These are phyloP conservation scores for Verticillium nubilum DNA, from an alignment of 2,329 filamentous ascomycete species.

Conservation along the genomic window DNA sequence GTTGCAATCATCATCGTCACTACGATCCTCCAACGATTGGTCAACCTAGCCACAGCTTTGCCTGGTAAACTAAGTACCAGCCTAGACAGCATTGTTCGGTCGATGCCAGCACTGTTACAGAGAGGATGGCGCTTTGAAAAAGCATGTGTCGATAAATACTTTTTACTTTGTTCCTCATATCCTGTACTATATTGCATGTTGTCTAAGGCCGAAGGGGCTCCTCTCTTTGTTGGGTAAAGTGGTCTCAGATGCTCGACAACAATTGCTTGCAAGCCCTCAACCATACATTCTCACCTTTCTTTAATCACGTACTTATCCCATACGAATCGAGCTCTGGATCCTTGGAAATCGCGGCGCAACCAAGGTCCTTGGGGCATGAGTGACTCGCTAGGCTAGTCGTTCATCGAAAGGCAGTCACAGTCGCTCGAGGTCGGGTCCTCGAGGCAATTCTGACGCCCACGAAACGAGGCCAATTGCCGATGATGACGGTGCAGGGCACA, in stretches of 20 bases:
- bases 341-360: background rate
- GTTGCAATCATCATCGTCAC: no score
- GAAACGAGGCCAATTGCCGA: background rate
- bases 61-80: background rate
- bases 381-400: background rate
- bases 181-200: background rate
- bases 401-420: background rate
- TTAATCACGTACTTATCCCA: background rate
- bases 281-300: background rate
- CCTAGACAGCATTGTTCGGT: background rate
- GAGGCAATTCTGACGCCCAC: background rate
- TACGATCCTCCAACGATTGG: no score
- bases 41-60: no score
- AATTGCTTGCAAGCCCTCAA: background rate
- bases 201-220: background rate
- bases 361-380: background rate
- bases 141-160: background rate
- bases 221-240: background rate
- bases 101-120: background rate
- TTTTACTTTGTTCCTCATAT: background rate
- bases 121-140: background rate
- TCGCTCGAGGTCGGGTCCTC: background rate
- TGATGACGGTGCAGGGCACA: background rate
- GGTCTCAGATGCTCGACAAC: background rate
- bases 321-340: background rate